Base-by-base conservation (phyloP, 148 eudicot species). In the Diospyros lotus region DNA sequence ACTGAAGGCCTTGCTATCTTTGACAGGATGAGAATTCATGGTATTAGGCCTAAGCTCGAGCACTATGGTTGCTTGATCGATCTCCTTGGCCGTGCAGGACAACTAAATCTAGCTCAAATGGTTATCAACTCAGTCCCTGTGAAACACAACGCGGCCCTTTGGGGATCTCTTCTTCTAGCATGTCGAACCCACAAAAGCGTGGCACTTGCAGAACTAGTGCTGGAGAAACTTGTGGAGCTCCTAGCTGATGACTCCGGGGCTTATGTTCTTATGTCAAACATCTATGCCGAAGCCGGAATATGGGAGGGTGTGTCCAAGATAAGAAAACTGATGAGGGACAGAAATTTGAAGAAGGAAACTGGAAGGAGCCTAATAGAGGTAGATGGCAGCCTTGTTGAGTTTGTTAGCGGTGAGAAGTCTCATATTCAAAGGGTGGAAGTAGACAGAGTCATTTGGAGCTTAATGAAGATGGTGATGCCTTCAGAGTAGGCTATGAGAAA, bases 51-150 rank as follows among this genome's bases (percentile, higher is more conserved):
- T 2, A 76, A 76, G 79, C 43, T 76, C 51, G 74, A 76, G 69
- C 79, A 76, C 74, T 76, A 69, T 59, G 74, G 79, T 40, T 76
- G 79, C 52, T 76, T 69, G 61, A 62, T 76, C 62, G 79, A 76
- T 67, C 73, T 68, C 55, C 79, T 76, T 60, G 79, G 73, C 50
- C 74, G 74, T 1, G 73, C 79, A 58, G 74, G 79, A 42, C 67
- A 62, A 18, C 50, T 76, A 42, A 64, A 63, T n/a, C 58, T 62
- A 70, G 79, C 69, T 48, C 50, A 38, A 15, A 63, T 4, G 44
- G 59, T 69, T 58, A 60, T 76, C 17, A 68, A 60, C 51, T 69
- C 74, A 0, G 67, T 76, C 73, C 13, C 73, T 41, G 69, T 69
- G 53, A 10, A 69, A 69, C 68, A 66, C 62, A 76, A 76, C 62